Conservation (phyloP, 257 asterid species). For the Anisodus acutangulus region DNA sequence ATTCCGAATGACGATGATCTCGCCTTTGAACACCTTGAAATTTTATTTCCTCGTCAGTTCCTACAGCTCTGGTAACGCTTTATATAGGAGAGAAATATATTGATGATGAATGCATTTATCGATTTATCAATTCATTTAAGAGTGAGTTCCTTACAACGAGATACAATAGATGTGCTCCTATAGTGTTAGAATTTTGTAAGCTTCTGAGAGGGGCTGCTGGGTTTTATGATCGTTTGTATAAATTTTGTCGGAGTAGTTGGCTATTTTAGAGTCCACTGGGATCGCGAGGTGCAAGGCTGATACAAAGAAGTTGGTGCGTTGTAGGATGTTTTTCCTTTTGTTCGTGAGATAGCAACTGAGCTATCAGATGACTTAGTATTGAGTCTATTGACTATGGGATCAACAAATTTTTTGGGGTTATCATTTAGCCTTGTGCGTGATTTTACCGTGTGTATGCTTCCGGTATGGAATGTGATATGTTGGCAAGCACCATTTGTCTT, state of each 20-base stretch:
- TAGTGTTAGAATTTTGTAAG: slow-evolving; percentile 62
- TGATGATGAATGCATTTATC: slow-evolving; percentile 57
- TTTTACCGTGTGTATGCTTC: slow-evolving; percentile 52
- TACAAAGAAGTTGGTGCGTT: slow-evolving; percentile 43
- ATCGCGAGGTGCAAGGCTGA: slow-evolving; percentile 18
- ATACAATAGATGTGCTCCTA: slow-evolving; percentile 44
- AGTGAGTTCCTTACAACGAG: slow-evolving; percentile 30
- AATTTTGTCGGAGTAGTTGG: slow-evolving; percentile 50
- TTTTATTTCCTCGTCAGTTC: too few relatives aligned
- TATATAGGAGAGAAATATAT: slow-evolving; percentile 46
- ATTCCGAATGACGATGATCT: too few relatives aligned
- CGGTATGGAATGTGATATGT: slow-evolving; percentile 43
- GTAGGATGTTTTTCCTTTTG: slow-evolving; percentile 58
- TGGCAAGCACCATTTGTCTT: slow-evolving; percentile 28
- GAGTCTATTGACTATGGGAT: slow-evolving; percentile 36
- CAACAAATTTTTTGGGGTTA: slow-evolving; percentile 40
- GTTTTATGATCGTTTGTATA: slow-evolving; percentile 49
- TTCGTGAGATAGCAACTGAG: slow-evolving; percentile 57
- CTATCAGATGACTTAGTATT: slow-evolving; percentile 46
- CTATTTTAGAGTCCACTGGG: slow-evolving; percentile 40
- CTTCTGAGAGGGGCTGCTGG: slow-evolving; percentile 47
- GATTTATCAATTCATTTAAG: slow-evolving; percentile 51
- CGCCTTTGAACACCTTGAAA: too few relatives aligned
- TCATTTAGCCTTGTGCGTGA: slow-evolving; percentile 49
- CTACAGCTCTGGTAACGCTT: too few relatives aligned